Conservation (phyloP, 176 grass and related monocot species). For the sorghum (Sorghum bicolor) region Sorghum_bicolor_NCBIv3 NC_012871.2:65620001-65620500, state of each 20-base stretch:
- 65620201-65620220: slow-evolving; percentile 34
- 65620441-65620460: neutral
- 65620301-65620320: neutral
- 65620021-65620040: slow-evolving; percentile 39
- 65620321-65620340: neutral
- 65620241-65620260: neutral
- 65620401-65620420: neutral
- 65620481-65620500: neutral
- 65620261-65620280: slow-evolving; percentile 17
- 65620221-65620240: too few relatives aligned
- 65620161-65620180: neutral
- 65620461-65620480: neutral
- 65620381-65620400: neutral
- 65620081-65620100: neutral
- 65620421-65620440: neutral
- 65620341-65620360: neutral
- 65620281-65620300: neutral
- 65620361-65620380: neutral
- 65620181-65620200: neutral
- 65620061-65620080: slow-evolving; percentile 5
- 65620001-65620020: neutral
- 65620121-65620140: slow-evolving; percentile 7
- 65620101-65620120: neutral
- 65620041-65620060: slow-evolving; percentile 16
- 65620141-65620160: neutral